Evolutionary conservation across 1,284 basidiomycete species (phyloP).

Genomic region (Cerioporus squamosus): DNA sequence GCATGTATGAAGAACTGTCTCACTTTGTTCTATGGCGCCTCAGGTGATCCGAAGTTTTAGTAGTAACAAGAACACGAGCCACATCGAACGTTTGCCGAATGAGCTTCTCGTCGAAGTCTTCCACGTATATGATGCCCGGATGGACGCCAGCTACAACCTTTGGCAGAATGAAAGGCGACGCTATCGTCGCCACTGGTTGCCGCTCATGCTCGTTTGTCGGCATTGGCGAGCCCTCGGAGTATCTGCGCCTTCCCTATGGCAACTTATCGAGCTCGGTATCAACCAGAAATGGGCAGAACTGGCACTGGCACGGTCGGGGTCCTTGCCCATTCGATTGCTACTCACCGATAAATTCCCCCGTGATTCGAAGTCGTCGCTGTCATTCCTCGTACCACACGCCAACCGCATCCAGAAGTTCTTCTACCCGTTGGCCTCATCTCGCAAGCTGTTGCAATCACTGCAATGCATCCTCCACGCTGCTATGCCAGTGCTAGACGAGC

Average conservation of each 20-base stretch:
- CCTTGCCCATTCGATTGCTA: no score
- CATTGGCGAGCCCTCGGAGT: neutral
- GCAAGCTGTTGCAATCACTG: no score
- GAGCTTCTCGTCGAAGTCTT: neutral
- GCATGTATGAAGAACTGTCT: neutral
- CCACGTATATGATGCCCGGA: neutral
- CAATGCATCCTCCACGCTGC: no score
- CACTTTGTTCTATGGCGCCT: neutral
- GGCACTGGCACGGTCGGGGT: neutral
- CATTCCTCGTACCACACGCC: neutral
- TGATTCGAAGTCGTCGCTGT: neutral
- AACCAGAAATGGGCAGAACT: neutral
- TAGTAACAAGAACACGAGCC: neutral
- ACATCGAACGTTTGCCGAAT: neutral
- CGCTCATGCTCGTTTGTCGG: slow-evolving; percentile 7
- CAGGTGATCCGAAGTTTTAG: neutral
- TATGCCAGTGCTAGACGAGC: no score
- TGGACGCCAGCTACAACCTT: neutral
- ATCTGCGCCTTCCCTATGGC: slow-evolving; percentile 3
- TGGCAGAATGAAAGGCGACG: neutral
- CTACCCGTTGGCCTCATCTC: no score
- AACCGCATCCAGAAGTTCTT: no score
- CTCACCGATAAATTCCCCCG: no score
- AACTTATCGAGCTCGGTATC: neutral
- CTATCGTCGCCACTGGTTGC: neutral